These are phyloP conservation scores for Pyrenopolyporus hunteri DNA, from an alignment of 495 filamentous ascomycete species.

Conservation along the genomic window DNA sequence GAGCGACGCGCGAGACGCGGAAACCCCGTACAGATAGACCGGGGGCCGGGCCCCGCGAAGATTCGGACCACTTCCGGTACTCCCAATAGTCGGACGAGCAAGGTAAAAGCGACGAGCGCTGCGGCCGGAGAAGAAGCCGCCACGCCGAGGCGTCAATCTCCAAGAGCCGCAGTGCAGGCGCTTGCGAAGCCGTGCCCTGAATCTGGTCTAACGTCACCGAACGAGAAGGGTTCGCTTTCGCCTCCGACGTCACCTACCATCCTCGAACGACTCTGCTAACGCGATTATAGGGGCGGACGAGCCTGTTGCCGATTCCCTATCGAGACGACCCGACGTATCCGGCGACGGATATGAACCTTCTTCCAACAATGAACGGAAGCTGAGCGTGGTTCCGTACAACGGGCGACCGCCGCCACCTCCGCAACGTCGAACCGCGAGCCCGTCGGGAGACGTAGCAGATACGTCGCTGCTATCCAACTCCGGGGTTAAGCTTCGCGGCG, in stretches of 20 bases:
- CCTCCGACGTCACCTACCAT: not conserved
- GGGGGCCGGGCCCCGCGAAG: too few relatives aligned
- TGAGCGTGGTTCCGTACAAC: not conserved
- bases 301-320: not conserved
- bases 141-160: too few relatives aligned
- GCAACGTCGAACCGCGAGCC: not conserved
- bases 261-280: not conserved
- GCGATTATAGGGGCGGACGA: not conserved
- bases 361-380: not conserved
- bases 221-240: conserved; percentile 5
- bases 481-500: conserved; percentile 2
- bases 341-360: conserved; percentile 20
- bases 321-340: not conserved
- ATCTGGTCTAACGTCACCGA: too few relatives aligned
- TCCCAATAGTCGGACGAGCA: too few relatives aligned
- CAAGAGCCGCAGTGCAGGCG: too few relatives aligned
- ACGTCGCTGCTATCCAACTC: not conserved
- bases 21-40: too few relatives aligned
- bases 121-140: too few relatives aligned
- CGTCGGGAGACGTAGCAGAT: not conserved
- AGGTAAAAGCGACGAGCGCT: too few relatives aligned
- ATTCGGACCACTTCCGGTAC: too few relatives aligned
- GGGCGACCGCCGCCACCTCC: not conserved
- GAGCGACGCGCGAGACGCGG: too few relatives aligned
- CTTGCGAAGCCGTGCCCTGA: not conserved